phyloP scores from a whole-genome alignment of 768 basidiomycete species.

The Neoboletus subvelutipes region DNA sequence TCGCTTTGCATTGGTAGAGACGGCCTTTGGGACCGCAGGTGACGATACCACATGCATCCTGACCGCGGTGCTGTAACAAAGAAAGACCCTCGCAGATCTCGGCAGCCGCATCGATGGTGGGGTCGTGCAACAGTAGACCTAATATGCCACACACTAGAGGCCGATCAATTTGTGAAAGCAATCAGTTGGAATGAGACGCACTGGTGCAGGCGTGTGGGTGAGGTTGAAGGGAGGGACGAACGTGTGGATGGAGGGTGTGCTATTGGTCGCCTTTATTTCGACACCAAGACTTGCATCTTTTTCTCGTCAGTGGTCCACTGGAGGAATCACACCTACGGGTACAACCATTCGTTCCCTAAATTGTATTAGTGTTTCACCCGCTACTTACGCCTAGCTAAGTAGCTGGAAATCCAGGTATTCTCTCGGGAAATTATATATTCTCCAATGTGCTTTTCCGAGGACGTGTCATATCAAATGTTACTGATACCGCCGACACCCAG shows the following conservation, averaged over 20 bases:
- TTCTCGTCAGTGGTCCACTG: constrained; percentile 2
- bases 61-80: constrained; percentile 92
- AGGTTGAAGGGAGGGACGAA: background rate
- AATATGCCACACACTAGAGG: constrained; percentile 86
- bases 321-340: background rate
- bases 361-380: background rate
- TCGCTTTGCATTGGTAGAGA: constrained; percentile 97
- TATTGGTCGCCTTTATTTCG: constrained; percentile 5
- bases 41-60: constrained; percentile 97
- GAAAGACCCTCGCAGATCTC: constrained; percentile 97
- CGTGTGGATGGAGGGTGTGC: constrained; percentile 7
- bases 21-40: constrained; percentile 95
- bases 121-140: constrained; percentile 81
- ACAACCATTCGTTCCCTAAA: background rate
- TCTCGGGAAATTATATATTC: background rate
- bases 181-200: constrained; percentile 21
- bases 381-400: no score
- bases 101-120: constrained; percentile 67
- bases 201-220: constrained; percentile 19
- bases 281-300: constrained; percentile 5
- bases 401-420: background rate
- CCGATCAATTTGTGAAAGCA: constrained; percentile 5
- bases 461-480: background rate
- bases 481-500: background rate
- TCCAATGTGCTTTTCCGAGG: background rate